phyloP scores from a whole-genome alignment of 2,329 filamentous ascomycete genomes.

The Monosporascus sp. region DNA sequence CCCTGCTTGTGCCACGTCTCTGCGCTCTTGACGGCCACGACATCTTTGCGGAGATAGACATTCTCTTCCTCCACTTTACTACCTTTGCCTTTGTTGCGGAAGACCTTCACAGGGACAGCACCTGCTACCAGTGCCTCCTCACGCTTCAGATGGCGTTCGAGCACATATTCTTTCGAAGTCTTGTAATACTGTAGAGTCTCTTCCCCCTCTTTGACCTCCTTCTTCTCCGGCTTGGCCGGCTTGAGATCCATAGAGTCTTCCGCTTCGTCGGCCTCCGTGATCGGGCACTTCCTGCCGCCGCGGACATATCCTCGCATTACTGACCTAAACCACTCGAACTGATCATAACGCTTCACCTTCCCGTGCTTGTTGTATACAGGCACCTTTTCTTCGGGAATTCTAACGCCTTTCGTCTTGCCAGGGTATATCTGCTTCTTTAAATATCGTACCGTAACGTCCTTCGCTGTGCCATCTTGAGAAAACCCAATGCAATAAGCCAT shows the following conservation, averaged over 20 bases:
- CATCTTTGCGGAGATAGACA: conserved; percentile 73
- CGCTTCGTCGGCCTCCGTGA: conserved; percentile 68
- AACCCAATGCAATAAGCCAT: conserved; percentile 86
- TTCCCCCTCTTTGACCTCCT: conserved; percentile 66
- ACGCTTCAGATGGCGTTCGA: conserved; percentile 80
- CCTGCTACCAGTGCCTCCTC: conserved; percentile 78
- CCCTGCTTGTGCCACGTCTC: conserved; percentile 99
- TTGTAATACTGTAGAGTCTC: conserved; percentile 89
- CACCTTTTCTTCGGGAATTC: conserved; percentile 74
- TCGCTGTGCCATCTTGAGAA: conserved; percentile 79
- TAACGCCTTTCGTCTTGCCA: conserved; percentile 81
- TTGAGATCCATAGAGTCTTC: conserved; percentile 77
- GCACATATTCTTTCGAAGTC: conserved; percentile 74
- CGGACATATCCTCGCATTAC: conserved; percentile 68
- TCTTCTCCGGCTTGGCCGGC: conserved; percentile 66
- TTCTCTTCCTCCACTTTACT: conserved; percentile 69
- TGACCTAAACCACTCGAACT: conserved; percentile 83
- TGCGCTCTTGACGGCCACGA: conserved; percentile 80
- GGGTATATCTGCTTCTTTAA: conserved; percentile 76
- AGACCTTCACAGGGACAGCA: conserved; percentile 66
- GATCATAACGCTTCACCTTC: conserved; percentile 69
- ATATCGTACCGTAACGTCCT: conserved; percentile 92
- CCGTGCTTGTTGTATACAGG: conserved; percentile 73
- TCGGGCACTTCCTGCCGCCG: conserved; percentile 41
- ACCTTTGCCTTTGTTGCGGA: conserved; percentile 70